Evolutionary conservation across 768 basidiomycete species (phyloP), one percentile per base, ranked within the genome.

Genomic region (Rhodotorula sphaerocarpa): DNA sequence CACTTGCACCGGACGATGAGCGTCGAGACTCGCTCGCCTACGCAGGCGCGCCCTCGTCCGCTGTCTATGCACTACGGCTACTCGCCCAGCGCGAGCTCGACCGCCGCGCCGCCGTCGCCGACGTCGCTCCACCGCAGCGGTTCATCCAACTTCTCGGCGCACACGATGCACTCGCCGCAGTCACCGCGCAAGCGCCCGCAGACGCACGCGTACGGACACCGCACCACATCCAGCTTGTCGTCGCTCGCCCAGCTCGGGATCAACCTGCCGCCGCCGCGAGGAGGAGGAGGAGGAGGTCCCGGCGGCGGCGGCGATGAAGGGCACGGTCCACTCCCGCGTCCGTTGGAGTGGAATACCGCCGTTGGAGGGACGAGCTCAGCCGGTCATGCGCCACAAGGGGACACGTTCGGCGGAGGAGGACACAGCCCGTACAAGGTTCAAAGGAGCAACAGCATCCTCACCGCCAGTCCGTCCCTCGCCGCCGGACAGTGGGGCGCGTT

Each of bases 201-300:
- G 23, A 28, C 34, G 18, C n/a, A 34, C 36, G 21, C 42, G 39
- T 27, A 50, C 34, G 20, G 20, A 11, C 46, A 64, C 52, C 18
- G 46, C 4, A 42, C 56, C 11, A 55, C 63, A 25, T 42, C 46
- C 3, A 54, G 51, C 9, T 44, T 64, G 11, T 64, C 63, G 10
- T 50, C 46, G 11, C 57, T 64, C 41, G 63, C 63, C 1, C 63
- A 64, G 33, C 52, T 64, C 23, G 54, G 58, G 31, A 34, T 63
- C 28, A 45, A 51, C 43, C 21, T 23, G 42, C 42, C 21, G 15
- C 15, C 42, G 46, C 11, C 44, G 23, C 4, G n/a, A n/a, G n/a
- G n/a, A n/a, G n/a, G n/a, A n/a, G n/a, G n/a, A n/a, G n/a, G n/a
- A n/a, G n/a, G n/a, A n/a, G n/a, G n/a, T n/a, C n/a, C n/a, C n/a